Conservation (phyloP, 2,329 filamentous ascomycete species). For the Aspergillus fischeri region DNA sequence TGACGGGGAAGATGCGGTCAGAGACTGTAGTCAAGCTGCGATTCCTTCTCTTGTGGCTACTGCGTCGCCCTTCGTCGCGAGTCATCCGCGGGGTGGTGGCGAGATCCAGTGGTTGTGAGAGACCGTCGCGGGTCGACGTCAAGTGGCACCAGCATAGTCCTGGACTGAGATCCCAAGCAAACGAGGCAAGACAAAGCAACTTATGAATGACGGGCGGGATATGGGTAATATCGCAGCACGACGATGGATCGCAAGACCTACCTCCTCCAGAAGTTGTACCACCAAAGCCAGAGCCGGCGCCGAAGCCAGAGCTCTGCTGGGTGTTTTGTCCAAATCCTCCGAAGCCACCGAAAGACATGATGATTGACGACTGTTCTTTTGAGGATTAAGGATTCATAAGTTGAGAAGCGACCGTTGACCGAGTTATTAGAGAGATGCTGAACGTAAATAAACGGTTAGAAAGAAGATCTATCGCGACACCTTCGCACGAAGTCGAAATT, state of each 20-base stretch:
- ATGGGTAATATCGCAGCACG: neutral
- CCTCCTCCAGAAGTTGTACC: slow-evolving; percentile 32
- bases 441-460: neutral
- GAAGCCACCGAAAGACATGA: slow-evolving; percentile 42
- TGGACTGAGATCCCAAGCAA: neutral
- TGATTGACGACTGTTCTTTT: slow-evolving; percentile 22
- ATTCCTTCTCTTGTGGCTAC: slow-evolving; percentile 27
- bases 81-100: slow-evolving; percentile 17
- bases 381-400: slow-evolving; percentile 28
- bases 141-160: slow-evolving; percentile 23
- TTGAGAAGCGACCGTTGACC: slow-evolving; percentile 12
- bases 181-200: slow-evolving; percentile 2
- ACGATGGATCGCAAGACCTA: slow-evolving; percentile 26
- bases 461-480: neutral
- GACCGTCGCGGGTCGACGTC: slow-evolving; percentile 26
- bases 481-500: neutral
- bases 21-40: slow-evolving; percentile 33
- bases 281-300: slow-evolving; percentile 35
- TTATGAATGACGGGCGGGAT: slow-evolving; percentile 8
- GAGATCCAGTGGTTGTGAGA: slow-evolving; percentile 19
- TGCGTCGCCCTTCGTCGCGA: slow-evolving; percentile 25
- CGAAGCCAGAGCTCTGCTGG: slow-evolving; percentile 42
- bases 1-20: slow-evolving; percentile 35
- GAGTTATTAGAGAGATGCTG: neutral
- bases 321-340: slow-evolving; percentile 60